phyloP scores from a whole-genome alignment of 2,329 filamentous ascomycete species.

The Zymoseptoria passerinii region DNA sequence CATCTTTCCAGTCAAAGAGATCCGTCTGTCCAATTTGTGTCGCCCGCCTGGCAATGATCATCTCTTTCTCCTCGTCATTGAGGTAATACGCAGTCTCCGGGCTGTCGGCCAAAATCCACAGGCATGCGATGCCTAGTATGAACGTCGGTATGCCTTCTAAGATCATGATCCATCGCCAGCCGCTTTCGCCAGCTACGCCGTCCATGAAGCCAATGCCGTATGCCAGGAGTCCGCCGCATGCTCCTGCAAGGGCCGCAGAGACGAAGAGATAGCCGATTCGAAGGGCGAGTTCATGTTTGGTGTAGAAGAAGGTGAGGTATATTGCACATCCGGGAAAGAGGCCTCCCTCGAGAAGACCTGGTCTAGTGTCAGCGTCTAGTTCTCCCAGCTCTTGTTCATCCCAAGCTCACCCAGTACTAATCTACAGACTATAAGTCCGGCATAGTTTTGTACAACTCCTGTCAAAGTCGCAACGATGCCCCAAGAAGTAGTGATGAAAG shows the following conservation, averaged over 20 bases:
- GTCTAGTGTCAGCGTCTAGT: not conserved
- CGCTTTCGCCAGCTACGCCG: constrained; percentile 53
- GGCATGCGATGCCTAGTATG: constrained; percentile 47
- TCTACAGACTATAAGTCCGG: constrained; percentile 58
- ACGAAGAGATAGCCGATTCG: constrained; percentile 68
- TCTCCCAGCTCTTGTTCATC: not conserved
- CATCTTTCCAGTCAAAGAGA: constrained; percentile 53
- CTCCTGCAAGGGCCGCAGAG: constrained; percentile 61
- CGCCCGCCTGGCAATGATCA: constrained; percentile 46
- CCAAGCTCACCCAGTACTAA: constrained; percentile 47
- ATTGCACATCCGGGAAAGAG: constrained; percentile 60
- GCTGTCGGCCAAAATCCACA: constrained; percentile 52
- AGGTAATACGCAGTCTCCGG: constrained; percentile 58
- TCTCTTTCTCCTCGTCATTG: constrained; percentile 48
- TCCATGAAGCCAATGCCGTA: constrained; percentile 68
- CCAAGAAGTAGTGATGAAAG: constrained; percentile 54
- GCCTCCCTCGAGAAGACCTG: constrained; percentile 56
- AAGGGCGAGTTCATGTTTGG: constrained; percentile 61
- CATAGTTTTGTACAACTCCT: constrained; percentile 59
- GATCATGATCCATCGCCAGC: constrained; percentile 67
- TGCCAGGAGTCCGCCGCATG: constrained; percentile 63
- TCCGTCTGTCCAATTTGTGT: constrained; percentile 43
- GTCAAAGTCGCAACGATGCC: constrained; percentile 60
- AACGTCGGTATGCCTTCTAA: constrained; percentile 51
- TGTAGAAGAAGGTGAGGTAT: constrained; percentile 71